Base-by-base conservation (phyloP, 2,329 filamentous ascomycete species). In the Davidsoniella neocaledoniae region DNA sequence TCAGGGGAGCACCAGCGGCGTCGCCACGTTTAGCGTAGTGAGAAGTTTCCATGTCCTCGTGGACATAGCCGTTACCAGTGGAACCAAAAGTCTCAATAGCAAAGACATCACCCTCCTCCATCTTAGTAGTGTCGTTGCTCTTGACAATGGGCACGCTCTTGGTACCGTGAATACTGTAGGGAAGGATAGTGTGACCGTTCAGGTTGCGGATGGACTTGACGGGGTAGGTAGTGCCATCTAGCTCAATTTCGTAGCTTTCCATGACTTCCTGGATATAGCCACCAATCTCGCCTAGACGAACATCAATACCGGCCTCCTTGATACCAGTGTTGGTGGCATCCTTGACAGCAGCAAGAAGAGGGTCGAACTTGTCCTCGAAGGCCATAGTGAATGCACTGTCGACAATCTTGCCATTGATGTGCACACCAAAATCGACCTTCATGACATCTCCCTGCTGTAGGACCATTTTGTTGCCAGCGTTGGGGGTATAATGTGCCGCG, bases 251-350 rank as follows among this genome's bases (percentile, higher is more conserved):
- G 61, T 85, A 84, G 59, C 78, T 83, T 62, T 86, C 81, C 81
- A 86, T 86, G 33, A 77, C 71, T 62, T 86, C 81, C 62, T 86
- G 82, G 54, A 86, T 83, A 4, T 72, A 72, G 2, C 74, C 78
- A 48, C 81, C 80, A 54, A 86, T 77, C 55, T 86, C 81, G 52
- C 77, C 76, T 63, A 88, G 77, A 49, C 83, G 76, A 39, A 84
- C 82, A 60, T 88, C 83, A 58, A 87, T 86, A 56, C 83, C 83
- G 19, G 83, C 83, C 66, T 85, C 80, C 68, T 76, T 76, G 36
- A 95, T 75, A 60, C 90, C 90, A 56, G 88, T 93, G 64, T 87
- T 84, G 51, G 83, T 88, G 12, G 84, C 82, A 51, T 77, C 83
- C 64, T 77, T 78, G 52, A 87, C 83, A 3, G 83, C 79, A 42